Conservation (phyloP, 208 protist genomes). For the Trypanosoma conorhini region DNA sequence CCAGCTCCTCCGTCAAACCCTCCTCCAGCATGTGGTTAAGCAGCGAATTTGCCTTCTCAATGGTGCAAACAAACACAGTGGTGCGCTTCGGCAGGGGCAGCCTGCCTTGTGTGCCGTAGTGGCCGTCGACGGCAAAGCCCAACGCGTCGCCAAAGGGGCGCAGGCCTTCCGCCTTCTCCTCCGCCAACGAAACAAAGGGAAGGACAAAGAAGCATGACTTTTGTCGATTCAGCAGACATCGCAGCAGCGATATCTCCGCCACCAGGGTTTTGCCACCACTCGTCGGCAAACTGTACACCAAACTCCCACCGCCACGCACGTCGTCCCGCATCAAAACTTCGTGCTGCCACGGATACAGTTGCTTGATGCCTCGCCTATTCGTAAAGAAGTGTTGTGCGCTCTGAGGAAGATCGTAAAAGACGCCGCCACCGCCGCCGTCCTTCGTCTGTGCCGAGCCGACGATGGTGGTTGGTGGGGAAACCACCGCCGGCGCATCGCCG, state of each 20-base stretch:
- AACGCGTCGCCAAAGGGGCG: slow-evolving; percentile 54
- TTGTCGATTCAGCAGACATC: slow-evolving; percentile 63
- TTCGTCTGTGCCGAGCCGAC: neutral
- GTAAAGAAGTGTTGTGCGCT: slow-evolving; percentile 45
- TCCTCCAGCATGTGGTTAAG: slow-evolving; percentile 86
- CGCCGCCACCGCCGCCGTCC: neutral
- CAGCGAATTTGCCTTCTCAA: slow-evolving; percentile 94
- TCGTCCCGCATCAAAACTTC: slow-evolving; percentile 64
- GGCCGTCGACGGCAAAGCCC: slow-evolving; percentile 81
- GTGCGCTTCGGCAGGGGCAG: slow-evolving; percentile 56
- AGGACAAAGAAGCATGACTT: slow-evolving; percentile 90
- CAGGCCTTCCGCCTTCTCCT: slow-evolving; percentile 88
- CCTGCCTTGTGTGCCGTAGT: slow-evolving; percentile 72
- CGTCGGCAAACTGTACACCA: slow-evolving; percentile 92
- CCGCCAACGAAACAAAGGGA: slow-evolving; percentile 92
- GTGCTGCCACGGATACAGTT: slow-evolving; percentile 88
- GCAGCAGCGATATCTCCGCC: slow-evolving; percentile 91
- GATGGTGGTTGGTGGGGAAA: neutral
- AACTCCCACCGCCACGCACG: slow-evolving; percentile 57
- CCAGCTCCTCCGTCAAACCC: slow-evolving; percentile 53
- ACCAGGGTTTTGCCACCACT: slow-evolving; percentile 94
- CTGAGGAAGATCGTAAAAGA: slow-evolving; percentile 59
- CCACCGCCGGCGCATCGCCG: neutral
- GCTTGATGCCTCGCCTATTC: slow-evolving; percentile 39
- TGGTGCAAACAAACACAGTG: slow-evolving; percentile 87